Base-by-base conservation (phyloP, 2,329 filamentous ascomycete species). In the Cryphonectria naterciae region DNA sequence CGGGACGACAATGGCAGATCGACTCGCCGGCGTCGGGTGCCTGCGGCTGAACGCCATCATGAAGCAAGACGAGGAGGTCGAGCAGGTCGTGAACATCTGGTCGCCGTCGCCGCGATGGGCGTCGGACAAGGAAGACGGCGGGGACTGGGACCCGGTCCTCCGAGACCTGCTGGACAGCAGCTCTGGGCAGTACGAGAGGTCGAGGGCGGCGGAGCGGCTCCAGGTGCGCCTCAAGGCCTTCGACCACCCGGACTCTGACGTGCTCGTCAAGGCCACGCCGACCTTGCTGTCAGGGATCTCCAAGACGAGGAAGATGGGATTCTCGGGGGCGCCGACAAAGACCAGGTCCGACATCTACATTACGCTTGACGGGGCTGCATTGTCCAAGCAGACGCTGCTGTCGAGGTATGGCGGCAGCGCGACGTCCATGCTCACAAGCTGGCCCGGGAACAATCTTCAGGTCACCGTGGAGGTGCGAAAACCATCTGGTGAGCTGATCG, bases 311-410 rank as follows among this genome's bases (percentile, higher is more conserved):
- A 96, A 96, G 79, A 95, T 98, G 80, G 96, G 95, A 1, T 98
- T 99, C 79, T 93, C 95, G 4, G 95, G 95, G 17, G 95, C 95
- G 1, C 95, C 96, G 0, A 94, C 92, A 0, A 95, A 94, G 78
- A 87, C 92, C 22, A 87, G 97, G 76, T 98, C 94, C 15, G 97
- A 99, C 79, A 98, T 99, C 66, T 99, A 99, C 78, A 81, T 99
- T 61, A 98, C 94, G 0, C 81, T 99, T 64, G 89, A 90, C 70
- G 91, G 94, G 74, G 93, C 94, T 0, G 86, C 91, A n/a, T 84
- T 99, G 35, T 91, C 92, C 25, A 90, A 90, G 70, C 93, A 97
- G 76, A 91, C 92, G 46, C 79, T 91, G 0, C 79, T 92, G n/a
- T 91, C 89, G 10, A 83, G 89, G n/a, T 88, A 83, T 58, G 85